These are phyloP conservation scores for Diophrys sp. DNA, from an alignment of 73 alveolate species.

Conservation along the genomic window DNA sequence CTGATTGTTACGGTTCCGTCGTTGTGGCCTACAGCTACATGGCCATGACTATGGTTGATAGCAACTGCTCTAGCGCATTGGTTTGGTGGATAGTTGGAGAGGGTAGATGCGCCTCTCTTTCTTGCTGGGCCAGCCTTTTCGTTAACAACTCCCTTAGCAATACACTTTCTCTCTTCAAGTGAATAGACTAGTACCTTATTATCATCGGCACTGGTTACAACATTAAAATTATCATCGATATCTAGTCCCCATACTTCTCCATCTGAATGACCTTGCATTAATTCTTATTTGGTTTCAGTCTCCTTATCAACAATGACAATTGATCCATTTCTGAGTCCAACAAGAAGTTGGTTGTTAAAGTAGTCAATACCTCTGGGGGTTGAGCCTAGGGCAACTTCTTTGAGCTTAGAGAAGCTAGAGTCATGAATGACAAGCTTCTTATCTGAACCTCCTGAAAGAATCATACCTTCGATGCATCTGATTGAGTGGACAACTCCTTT, in stretches of 20 bases:
- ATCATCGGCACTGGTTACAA: slow-evolving; percentile 61
- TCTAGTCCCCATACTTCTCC: slow-evolving; percentile 50
- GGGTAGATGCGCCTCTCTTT: slow-evolving; percentile 71
- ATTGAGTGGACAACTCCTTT: slow-evolving; percentile 52
- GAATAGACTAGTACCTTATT: slow-evolving; percentile 48
- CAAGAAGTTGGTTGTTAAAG: slow-evolving; percentile 54
- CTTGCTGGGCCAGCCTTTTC: slow-evolving; percentile 2
- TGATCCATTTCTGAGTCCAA: slow-evolving; percentile 84
- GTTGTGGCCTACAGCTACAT: slow-evolving; percentile 88
- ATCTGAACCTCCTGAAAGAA: slow-evolving; percentile 54
- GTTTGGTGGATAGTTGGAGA: slow-evolving; percentile 47
- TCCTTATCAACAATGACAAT: slow-evolving; percentile 61
- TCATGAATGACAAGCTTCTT: slow-evolving; percentile 20
- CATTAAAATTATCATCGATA: slow-evolving; percentile 7
- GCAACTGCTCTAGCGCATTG: slow-evolving; percentile 76
- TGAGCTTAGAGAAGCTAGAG: slow-evolving; percentile 5
- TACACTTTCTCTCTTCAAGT: slow-evolving; percentile 1
- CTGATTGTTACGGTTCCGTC: slow-evolving; percentile 78
- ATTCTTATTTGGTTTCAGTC: slow-evolving; percentile 23
- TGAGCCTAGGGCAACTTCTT: slow-evolving; percentile 14
- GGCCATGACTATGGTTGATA: slow-evolving; percentile 55
- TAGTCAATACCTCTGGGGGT: slow-evolving; percentile 74
- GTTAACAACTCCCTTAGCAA: slow-evolving; percentile 20
- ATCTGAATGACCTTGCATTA: slow-evolving; percentile 56
- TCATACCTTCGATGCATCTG: slow-evolving; percentile 3